Base-by-base conservation (phyloP, 129 eudicot genomes). In the Helianthus tuberosus region DNA sequence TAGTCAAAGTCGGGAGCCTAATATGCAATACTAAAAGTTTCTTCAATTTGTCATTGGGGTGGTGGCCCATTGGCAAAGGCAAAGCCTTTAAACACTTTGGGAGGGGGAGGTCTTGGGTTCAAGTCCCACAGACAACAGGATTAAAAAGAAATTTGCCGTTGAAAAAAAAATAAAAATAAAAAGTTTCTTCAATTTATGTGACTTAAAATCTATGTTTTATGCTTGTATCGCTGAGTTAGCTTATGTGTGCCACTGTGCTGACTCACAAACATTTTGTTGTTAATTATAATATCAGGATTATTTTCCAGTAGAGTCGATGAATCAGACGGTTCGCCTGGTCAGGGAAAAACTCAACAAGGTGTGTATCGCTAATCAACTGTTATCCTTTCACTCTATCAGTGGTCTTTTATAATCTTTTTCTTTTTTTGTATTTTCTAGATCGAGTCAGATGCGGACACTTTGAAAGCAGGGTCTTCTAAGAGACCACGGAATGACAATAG, bases 261-360 rank as follows among this genome's bases (percentile, higher is more conserved):
- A 68, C 74, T 39, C 52, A 20, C 61, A n/a, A 27, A 77, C 43
- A 16, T n/a, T 44, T 44, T 12, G 10, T 66, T 32, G n/a, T 46
- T 50, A 52, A 66, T 64, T 58, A 38, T 70, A 55, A 73, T 79
- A 25, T 73, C 90, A 88, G 97, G 93, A 89, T 72, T 94, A 94
- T 85, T 94, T 94, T 61, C 87, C 97, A 16, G 75, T 86, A 60
- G 84, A 84, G 66, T 90, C 98, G 13, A 94, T 90, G 98, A 94
- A 94, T 85, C 87, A 83, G 74, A 94, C 98, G 1, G 98, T 94
- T 64, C 84, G 78, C 16, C 47, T 83, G 82, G 98, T 94, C 72
- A 86, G 98, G 68, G 96, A 86, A 72, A 94, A 88, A 79, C 89
- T 94, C 57, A 73, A 86, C 72, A 90, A 94, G 96, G 98, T 92